These are phyloP conservation scores for Annona cherimola DNA, from an alignment of 164 flowering plant genomes.

Conservation along the genomic window DNA sequence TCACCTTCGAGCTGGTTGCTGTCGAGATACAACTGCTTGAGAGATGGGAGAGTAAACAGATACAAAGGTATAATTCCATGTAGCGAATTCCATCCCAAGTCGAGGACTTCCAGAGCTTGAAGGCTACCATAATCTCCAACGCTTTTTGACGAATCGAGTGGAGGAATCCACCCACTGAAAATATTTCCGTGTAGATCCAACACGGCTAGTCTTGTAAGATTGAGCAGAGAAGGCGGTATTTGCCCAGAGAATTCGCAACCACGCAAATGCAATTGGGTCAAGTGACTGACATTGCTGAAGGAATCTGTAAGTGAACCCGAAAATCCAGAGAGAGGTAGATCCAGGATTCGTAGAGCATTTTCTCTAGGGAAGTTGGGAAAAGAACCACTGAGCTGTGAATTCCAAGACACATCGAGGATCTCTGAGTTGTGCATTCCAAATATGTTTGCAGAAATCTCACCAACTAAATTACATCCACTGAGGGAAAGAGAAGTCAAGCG, in stretches of 20 bases:
- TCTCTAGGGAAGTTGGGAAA: too few relatives aligned
- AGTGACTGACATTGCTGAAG: slow-evolving; percentile 19
- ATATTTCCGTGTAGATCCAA: slow-evolving; percentile 40
- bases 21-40: too few relatives aligned
- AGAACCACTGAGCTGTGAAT: background rate
- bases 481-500: background rate
- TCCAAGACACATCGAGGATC: slow-evolving; percentile 33
- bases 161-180: slow-evolving; percentile 35
- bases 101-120: slow-evolving; percentile 17
- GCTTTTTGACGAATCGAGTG: slow-evolving; percentile 20
- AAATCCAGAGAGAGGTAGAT: too few relatives aligned
- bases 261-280: slow-evolving; percentile 26
- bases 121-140: slow-evolving; percentile 19
- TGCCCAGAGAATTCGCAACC: slow-evolving; percentile 30
- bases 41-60: too few relatives aligned
- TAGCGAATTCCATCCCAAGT: slow-evolving; percentile 34
- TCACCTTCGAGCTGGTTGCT: too few relatives aligned
- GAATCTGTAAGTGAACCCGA: slow-evolving; percentile 4
- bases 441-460: background rate
- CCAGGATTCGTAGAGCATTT: too few relatives aligned
- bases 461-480: background rate
- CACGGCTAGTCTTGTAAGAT: slow-evolving; percentile 24
- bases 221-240: slow-evolving; percentile 27
- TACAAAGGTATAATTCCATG: slow-evolving; percentile 18
- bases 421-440: slow-evolving; percentile 20